Evolutionary conservation across 179 eudicot genomes (phyloP).

Genomic region (Beta lomatogona): DNA sequence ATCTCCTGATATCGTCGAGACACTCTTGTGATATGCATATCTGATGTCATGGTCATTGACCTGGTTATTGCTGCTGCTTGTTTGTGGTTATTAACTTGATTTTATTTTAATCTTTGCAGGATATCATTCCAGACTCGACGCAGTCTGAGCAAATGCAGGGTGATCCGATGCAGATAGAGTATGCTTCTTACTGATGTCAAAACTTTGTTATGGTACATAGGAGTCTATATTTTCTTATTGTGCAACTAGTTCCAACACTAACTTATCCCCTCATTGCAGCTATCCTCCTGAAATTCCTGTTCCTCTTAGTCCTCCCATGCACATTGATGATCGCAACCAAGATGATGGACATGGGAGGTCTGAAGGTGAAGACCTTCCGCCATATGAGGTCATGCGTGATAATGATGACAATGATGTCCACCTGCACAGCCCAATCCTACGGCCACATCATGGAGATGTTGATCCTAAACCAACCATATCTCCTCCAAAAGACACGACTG

Average conservation of each 20-base stretch:
- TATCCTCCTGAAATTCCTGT: constrained; percentile 26
- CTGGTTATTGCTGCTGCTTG: background rate
- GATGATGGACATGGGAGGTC: constrained; percentile 25
- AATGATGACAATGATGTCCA: constrained; percentile 27
- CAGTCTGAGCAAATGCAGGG: constrained; percentile 24
- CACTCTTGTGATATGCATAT: background rate
- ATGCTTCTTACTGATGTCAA: constrained; percentile 24
- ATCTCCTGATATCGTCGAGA: background rate
- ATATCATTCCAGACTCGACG: constrained; percentile 31
- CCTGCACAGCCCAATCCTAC: constrained; percentile 26
- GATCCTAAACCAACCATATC: constrained; percentile 34
- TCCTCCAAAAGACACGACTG: constrained; percentile 35
- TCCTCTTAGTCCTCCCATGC: constrained; percentile 15
- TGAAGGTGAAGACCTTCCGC: constrained; percentile 32
- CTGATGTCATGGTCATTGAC: background rate
- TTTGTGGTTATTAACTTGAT: background rate
- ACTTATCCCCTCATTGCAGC: constrained; percentile 32
- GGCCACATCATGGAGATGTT: constrained; percentile 30
- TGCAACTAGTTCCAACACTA: background rate
- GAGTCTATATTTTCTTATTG: background rate
- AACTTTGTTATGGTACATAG: background rate
- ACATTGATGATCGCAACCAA: constrained; percentile 24
- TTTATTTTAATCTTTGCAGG: constrained; percentile 33
- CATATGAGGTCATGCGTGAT: constrained; percentile 59
- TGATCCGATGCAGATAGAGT: constrained; percentile 55